Conservation (phyloP, 805 yeast species). For the Brettanomyces nanus region DNA sequence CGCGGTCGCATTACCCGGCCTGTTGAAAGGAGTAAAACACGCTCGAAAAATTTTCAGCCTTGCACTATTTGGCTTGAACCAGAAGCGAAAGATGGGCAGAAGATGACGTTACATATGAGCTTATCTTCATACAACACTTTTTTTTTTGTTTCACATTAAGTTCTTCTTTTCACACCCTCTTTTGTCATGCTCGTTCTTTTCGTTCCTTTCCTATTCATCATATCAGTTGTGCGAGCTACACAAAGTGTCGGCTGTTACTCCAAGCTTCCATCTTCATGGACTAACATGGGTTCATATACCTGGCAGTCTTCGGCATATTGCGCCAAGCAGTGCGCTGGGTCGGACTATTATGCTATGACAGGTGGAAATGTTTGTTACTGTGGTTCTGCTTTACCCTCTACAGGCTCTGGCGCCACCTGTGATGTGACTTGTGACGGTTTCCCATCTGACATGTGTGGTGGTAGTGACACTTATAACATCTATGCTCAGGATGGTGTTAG, state of each 20-base stretch:
- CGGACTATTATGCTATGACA: slow-evolving; percentile 41
- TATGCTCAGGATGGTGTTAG: slow-evolving; percentile 29
- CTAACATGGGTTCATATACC: slow-evolving; percentile 37
- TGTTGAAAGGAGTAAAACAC: too few species aligned
- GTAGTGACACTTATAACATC: slow-evolving; percentile 36
- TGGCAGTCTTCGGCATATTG: slow-evolving; percentile 60
- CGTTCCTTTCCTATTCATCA: neutral
- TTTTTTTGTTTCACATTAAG: too few species aligned
- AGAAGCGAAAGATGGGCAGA: too few species aligned
- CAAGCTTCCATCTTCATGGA: slow-evolving; percentile 27
- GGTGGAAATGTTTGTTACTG: slow-evolving; percentile 59
- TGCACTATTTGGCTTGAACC: too few species aligned
- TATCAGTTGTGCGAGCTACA: slow-evolving; percentile 4
- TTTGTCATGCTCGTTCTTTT: neutral
- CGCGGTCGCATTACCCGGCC: too few species aligned
- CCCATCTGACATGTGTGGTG: slow-evolving; percentile 54
- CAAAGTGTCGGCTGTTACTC: slow-evolving; percentile 32
- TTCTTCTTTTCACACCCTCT: slow-evolving; percentile 3
- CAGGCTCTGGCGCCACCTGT: slow-evolving; percentile 31
- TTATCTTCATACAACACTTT: too few species aligned
- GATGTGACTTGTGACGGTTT: slow-evolving; percentile 50
- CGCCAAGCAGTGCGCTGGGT: slow-evolving; percentile 29
- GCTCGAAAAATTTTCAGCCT: too few species aligned
- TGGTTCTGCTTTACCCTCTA: slow-evolving; percentile 38
- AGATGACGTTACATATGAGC: too few species aligned